Conservation (phyloP, 2,329 filamentous ascomycete species). For the Cladophialophora immunda region DNA sequence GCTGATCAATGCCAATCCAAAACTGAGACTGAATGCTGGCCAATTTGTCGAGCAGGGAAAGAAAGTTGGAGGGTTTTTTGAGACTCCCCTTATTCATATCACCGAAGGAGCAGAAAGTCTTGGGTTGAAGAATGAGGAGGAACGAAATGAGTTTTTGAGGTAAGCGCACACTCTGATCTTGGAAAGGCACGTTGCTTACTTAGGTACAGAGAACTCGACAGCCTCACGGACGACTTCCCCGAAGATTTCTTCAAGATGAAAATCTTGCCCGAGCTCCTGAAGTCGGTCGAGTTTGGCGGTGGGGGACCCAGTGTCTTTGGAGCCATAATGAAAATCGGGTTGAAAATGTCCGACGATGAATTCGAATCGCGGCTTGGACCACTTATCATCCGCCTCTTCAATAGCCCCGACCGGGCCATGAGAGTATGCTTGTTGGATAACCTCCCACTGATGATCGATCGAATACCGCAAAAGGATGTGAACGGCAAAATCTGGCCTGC, state of each 20-base stretch:
- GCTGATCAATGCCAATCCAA: conserved; percentile 87
- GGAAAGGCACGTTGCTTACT: conserved; percentile 38
- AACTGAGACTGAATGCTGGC: conserved; percentile 81
- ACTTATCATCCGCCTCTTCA: conserved; percentile 85
- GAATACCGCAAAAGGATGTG: conserved; percentile 84
- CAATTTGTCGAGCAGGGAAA: conserved; percentile 91
- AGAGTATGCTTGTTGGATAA: conserved; percentile 91
- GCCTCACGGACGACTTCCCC: conserved; percentile 90
- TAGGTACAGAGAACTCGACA: conserved; percentile 72
- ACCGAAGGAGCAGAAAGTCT: conserved; percentile 93
- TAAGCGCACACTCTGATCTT: conserved; percentile 46
- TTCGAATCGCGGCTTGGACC: conserved; percentile 86
- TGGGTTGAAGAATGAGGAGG: conserved; percentile 83
- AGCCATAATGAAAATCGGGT: conserved; percentile 88
- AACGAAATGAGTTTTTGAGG: conserved; percentile 85
- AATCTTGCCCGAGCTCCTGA: conserved; percentile 91
- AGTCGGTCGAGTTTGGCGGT: conserved; percentile 97
- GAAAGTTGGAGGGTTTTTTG: conserved; percentile 85
- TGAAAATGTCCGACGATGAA: conserved; percentile 87
- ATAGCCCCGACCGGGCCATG: conserved; percentile 89
- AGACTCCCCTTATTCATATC: conserved; percentile 89
- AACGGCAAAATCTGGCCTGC: conserved; percentile 98
- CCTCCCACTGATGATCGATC: conserved; percentile 88
- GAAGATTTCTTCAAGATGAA: conserved; percentile 99
- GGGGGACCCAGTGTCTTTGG: conserved; percentile 90